Evolutionary conservation across 148 eudicot genomes (phyloP).

Genomic region (Rhododendron griersonianum): DNA sequence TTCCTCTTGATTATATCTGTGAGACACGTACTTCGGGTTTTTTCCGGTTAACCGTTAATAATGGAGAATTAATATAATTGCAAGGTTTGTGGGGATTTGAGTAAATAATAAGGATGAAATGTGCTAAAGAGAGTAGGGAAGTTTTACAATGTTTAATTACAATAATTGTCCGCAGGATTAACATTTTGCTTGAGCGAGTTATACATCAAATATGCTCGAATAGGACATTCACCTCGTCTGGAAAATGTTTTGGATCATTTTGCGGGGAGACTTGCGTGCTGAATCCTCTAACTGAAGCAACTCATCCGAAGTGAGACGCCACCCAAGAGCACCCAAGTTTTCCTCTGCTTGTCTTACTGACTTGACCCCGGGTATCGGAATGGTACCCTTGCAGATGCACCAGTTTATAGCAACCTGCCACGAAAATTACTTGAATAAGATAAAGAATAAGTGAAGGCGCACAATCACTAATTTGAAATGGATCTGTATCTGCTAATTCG

Average conservation of each 20-base stretch:
- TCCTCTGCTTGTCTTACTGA: conserved; percentile 68
- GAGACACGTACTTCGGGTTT: too few relatives aligned
- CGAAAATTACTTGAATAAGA: background rate
- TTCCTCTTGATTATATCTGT: too few relatives aligned
- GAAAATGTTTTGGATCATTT: conserved; percentile 87
- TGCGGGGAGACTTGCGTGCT: conserved; percentile 60
- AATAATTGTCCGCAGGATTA: background rate
- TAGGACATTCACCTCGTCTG: conserved; percentile 53
- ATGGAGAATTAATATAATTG: too few relatives aligned
- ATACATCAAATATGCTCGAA: background rate
- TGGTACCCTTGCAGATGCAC: conserved; percentile 84
- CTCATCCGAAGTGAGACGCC: conserved; percentile 73
- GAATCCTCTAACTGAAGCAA: conserved; percentile 60
- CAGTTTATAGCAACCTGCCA: conserved; percentile 90
- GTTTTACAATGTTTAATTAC: background rate
- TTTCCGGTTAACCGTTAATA: too few relatives aligned
- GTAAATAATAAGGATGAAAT: too few relatives aligned
- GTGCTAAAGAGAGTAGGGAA: too few relatives aligned
- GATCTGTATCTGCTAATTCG: background rate
- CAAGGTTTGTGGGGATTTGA: too few relatives aligned
- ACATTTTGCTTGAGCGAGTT: background rate
- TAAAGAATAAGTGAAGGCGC: background rate
- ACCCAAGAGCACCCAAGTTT: conserved; percentile 83
- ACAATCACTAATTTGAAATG: background rate
- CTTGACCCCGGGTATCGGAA: conserved; percentile 96